Percentiles rank a stretch among this genome's conserved stretches.
These are phyloP conservation scores for Ailanthus altissimus DNA, from an alignment of 345 rosid species.

Conservation along the genomic window DNA sequence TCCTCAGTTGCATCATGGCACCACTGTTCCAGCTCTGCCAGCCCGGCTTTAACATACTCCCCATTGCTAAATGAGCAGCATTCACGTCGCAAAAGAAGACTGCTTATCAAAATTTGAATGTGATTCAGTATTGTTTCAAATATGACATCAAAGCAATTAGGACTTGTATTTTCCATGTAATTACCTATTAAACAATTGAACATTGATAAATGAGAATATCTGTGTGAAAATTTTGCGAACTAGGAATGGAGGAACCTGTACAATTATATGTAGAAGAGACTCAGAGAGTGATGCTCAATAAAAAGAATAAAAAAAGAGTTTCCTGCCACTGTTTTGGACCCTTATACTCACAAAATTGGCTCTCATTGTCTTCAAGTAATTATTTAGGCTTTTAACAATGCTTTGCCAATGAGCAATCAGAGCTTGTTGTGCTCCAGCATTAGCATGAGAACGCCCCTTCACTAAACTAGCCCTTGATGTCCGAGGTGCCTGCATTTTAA, in stretches of 20 bases:
- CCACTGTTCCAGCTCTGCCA: constrained; percentile 92
- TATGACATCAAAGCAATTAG: constrained; percentile 8
- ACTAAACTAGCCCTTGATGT: constrained; percentile 78
- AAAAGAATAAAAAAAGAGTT: constrained; percentile 13
- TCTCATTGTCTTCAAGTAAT: constrained; percentile 75
- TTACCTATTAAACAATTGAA: constrained; percentile 94
- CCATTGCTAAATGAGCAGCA: constrained; percentile 99
- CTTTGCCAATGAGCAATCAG: constrained; percentile 92
- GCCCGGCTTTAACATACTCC: constrained; percentile 88
- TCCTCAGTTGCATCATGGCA: constrained; percentile 80
- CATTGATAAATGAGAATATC: constrained; percentile 90
- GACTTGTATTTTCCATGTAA: constrained; percentile 23
- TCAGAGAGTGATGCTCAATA: constrained; percentile 21
- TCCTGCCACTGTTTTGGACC: neutral
- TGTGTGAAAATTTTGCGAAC: constrained; percentile 82
- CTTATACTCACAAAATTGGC: constrained; percentile 71
- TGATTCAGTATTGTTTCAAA: constrained; percentile 1
- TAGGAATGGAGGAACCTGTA: constrained; percentile 84
- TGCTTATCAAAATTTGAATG: constrained; percentile 33
- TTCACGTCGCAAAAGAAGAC: constrained; percentile 94
- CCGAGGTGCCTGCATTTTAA: constrained; percentile 75
- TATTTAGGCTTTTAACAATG: constrained; percentile 74
- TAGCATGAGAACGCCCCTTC: constrained; percentile 88
- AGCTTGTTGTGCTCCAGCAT: constrained; percentile 82
- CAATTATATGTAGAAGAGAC: constrained; percentile 16